A percentile compares a stretch with the other conserved stretches of the same genome.
Evolutionary conservation across 2,329 filamentous ascomycete species (phyloP).

Genomic region (Zasmidium cellare): DNA sequence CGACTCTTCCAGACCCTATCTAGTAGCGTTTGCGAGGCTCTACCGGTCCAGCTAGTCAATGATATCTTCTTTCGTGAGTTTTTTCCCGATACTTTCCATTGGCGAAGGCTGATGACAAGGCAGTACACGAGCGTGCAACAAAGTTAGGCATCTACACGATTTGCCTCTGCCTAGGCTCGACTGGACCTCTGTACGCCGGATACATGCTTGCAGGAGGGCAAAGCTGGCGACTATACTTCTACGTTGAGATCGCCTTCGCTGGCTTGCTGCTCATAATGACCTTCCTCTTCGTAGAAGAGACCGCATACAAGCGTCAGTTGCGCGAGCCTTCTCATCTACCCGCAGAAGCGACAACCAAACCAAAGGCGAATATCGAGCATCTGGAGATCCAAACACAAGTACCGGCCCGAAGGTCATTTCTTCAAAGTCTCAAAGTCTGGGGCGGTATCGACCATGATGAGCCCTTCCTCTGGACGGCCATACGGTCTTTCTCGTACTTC

Average conservation of each 20-base stretch:
- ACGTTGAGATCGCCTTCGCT: conserved; percentile 59
- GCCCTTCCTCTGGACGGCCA: conserved; percentile 38
- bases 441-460: conserved; percentile 34
- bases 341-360: conserved; percentile 14
- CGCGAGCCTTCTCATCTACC: not conserved
- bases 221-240: conserved; percentile 63
- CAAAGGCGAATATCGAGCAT: conserved; percentile 16
- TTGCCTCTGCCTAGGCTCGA: conserved; percentile 57
- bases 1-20: conserved; percentile 46
- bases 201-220: conserved; percentile 60
- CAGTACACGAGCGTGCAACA: conserved; percentile 45
- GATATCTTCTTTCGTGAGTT: conserved; percentile 45
- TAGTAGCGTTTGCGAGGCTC: conserved; percentile 47
- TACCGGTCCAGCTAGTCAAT: conserved; percentile 50
- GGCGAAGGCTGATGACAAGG: conserved; percentile 11
- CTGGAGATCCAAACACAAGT: conserved; percentile 28
- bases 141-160: conserved; percentile 62
- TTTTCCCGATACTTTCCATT: not conserved
- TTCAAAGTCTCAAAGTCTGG: conserved; percentile 36
- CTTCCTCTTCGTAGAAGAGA: conserved; percentile 63
- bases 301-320: conserved; percentile 47
- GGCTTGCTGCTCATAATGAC: conserved; percentile 45
- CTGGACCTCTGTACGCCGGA: conserved; percentile 59
- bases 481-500: conserved; percentile 38
- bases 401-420: conserved; percentile 31